A percentile compares a stretch with the other conserved stretches of the same genome.
Evolutionary conservation across 1,139 yeast species (phyloP).

Genomic region (Sugiyamaella xylanicola): DNA sequence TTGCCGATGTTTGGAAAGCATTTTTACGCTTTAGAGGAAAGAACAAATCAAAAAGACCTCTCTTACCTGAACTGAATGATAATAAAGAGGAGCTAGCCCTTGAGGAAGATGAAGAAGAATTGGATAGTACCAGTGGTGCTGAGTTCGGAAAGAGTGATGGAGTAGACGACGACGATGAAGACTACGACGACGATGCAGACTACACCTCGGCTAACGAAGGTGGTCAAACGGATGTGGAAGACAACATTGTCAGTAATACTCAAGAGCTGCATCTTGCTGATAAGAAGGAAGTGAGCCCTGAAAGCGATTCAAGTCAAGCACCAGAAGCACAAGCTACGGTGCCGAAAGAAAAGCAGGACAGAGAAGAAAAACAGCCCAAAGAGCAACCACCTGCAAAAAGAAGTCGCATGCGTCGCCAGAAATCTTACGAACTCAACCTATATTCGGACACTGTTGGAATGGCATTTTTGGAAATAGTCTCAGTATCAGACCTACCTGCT

Average conservation of each 20-base stretch:
- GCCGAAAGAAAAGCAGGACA: neutral
- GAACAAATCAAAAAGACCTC: neutral
- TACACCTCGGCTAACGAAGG: conserved; percentile 26
- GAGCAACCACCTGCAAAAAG: conserved; percentile 6
- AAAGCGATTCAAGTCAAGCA: no score
- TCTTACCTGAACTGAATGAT: conserved; percentile 21
- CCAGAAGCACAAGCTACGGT: no score
- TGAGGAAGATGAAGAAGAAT: conserved; percentile 21
- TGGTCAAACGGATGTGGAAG: conserved; percentile 20
- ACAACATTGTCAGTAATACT: conserved; percentile 1
- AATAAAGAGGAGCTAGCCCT: conserved; percentile 16
- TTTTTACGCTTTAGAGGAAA: conserved; percentile 18
- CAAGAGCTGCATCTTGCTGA: neutral
- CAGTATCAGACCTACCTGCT: conserved; percentile 57
- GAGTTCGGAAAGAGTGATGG: conserved; percentile 5
- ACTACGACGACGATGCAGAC: conserved; percentile 17
- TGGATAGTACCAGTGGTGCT: neutral
- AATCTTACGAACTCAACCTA: conserved; percentile 40
- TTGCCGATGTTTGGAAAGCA: conserved; percentile 26
- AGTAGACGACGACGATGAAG: conserved; percentile 13
- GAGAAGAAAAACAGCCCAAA: conserved; percentile 11
- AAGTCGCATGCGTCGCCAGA: conserved; percentile 10
- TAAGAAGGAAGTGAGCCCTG: no score
- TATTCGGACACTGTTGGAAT: conserved; percentile 65
- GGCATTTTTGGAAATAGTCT: conserved; percentile 70